phyloP scores from a whole-genome alignment of 805 yeast species.

The Komagataella mondaviorum region DNA sequence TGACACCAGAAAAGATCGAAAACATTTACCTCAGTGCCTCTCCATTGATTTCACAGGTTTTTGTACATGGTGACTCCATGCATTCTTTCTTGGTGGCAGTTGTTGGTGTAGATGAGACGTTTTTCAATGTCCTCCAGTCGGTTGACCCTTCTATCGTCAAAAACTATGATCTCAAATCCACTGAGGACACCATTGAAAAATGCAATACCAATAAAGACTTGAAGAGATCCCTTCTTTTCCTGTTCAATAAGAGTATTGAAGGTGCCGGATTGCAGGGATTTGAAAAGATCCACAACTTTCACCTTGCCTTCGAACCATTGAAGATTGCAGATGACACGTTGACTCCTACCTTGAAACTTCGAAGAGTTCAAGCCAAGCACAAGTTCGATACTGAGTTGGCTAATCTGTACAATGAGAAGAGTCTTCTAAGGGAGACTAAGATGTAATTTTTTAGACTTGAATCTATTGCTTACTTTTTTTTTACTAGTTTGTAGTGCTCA shows the following conservation, averaged over 20 bases:
- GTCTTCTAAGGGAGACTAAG: conserved; percentile 4
- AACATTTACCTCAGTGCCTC: conserved; percentile 43
- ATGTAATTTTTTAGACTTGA: background rate
- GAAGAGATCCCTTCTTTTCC: conserved; percentile 19
- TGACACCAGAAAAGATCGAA: conserved; percentile 68
- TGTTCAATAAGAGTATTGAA: conserved; percentile 22
- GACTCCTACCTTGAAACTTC: conserved; percentile 52
- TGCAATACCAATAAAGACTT: conserved; percentile 8
- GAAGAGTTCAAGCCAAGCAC: conserved; percentile 11
- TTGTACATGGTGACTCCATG: conserved; percentile 51
- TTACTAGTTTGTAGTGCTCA: conserved; percentile 11
- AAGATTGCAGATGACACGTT: conserved; percentile 45
- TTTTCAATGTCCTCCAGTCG: background rate
- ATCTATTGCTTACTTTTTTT: background rate
- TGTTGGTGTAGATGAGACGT: conserved; percentile 37
- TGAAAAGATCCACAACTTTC: conserved; percentile 46
- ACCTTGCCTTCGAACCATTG: conserved; percentile 43
- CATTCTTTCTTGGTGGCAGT: conserved; percentile 45
- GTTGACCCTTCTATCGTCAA: conserved; percentile 5
- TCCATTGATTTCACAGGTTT: conserved; percentile 33
- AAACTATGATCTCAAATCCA: background rate
- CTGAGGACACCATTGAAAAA: conserved; percentile 15
- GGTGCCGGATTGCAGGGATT: conserved; percentile 38
- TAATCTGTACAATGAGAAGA: conserved; percentile 6
- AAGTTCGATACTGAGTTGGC: conserved; percentile 2